phyloP scores from a whole-genome alignment of 148 eudicot genomes.

The Cornus suecica region DNA sequence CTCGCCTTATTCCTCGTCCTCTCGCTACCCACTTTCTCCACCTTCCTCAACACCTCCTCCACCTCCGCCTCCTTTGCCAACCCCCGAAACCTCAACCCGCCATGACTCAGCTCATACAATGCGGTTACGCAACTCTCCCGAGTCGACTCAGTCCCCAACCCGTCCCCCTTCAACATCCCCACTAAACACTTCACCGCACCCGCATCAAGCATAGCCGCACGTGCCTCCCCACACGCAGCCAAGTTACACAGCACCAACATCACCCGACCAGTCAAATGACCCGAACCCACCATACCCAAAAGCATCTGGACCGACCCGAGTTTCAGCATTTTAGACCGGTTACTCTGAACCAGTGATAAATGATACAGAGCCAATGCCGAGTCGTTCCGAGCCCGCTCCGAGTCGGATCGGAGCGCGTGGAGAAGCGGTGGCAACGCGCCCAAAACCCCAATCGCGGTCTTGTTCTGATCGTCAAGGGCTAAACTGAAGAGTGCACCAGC shows the following conservation, averaged over 20 bases:
- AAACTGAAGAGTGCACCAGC: conserved; percentile 87
- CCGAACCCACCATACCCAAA: conserved; percentile 55
- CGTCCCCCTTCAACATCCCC: conserved; percentile 42
- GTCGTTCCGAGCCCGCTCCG: conserved; percentile 67
- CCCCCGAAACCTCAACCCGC: conserved; percentile 84
- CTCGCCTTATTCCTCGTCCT: conserved; percentile 55
- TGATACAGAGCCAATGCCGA: conserved; percentile 84
- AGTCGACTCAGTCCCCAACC: conserved; percentile 55
- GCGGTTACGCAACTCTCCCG: conserved; percentile 77
- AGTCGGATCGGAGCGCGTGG: conserved; percentile 55
- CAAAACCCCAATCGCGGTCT: conserved; percentile 81
- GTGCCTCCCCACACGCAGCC: conserved; percentile 65
- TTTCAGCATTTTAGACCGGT: conserved; percentile 64
- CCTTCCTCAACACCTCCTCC: conserved; percentile 54
- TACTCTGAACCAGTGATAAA: conserved; percentile 69
- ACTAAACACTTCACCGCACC: conserved; percentile 63
- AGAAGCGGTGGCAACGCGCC: conserved; percentile 76
- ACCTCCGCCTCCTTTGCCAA: conserved; percentile 67
- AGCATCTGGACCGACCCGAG: conserved; percentile 56
- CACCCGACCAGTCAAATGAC: conserved; percentile 56
- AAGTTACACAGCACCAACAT: conserved; percentile 67
- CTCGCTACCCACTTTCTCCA: conserved; percentile 39
- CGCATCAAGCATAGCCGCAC: conserved; percentile 76
- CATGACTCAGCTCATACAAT: conserved; percentile 62
- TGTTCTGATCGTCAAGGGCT: conserved; percentile 73